phyloP scores from a whole-genome alignment of 805 yeast genomes.

The Nakazawaea pomicola region DNA sequence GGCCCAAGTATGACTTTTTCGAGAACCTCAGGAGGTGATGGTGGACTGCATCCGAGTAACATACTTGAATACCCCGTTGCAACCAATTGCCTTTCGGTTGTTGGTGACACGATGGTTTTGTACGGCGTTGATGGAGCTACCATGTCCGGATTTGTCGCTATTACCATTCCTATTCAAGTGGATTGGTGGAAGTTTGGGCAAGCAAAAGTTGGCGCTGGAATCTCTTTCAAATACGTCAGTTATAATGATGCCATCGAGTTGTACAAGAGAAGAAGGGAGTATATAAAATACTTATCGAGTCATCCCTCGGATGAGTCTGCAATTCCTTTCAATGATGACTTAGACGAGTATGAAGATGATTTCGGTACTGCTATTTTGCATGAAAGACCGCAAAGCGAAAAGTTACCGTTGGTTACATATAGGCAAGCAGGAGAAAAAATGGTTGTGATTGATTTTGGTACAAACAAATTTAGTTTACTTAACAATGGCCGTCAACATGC shows the following conservation, averaged over 20 bases:
- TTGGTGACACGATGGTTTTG: conserved; percentile 21
- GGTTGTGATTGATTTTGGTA: conserved; percentile 28
- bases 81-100: conserved; percentile 23
- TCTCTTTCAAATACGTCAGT: conserved; percentile 18
- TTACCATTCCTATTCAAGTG: conserved; percentile 20
- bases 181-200: conserved; percentile 32
- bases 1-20: conserved; percentile 22
- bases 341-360: conserved; percentile 12
- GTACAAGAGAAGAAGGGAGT: conserved; percentile 22
- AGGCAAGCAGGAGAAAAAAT: conserved; percentile 29
- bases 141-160: conserved; percentile 23
- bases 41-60: conserved; percentile 27
- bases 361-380: conserved; percentile 17
- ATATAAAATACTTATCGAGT: conserved; percentile 14
- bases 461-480: conserved; percentile 22
- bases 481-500: conserved; percentile 28
- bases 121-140: conserved; percentile 29
- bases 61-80: conserved; percentile 26
- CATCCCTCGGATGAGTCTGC: conserved; percentile 14
- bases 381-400: conserved; percentile 6
- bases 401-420: conserved; percentile 18
- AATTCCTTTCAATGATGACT: conserved; percentile 15
- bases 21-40: conserved; percentile 24
- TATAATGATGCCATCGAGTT: conserved; percentile 21
- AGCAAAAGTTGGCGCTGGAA: conserved; percentile 22